These are phyloP conservation scores for Akebia trifoliata DNA, from an alignment of 164 flowering plant species.

Conservation along the genomic window DNA sequence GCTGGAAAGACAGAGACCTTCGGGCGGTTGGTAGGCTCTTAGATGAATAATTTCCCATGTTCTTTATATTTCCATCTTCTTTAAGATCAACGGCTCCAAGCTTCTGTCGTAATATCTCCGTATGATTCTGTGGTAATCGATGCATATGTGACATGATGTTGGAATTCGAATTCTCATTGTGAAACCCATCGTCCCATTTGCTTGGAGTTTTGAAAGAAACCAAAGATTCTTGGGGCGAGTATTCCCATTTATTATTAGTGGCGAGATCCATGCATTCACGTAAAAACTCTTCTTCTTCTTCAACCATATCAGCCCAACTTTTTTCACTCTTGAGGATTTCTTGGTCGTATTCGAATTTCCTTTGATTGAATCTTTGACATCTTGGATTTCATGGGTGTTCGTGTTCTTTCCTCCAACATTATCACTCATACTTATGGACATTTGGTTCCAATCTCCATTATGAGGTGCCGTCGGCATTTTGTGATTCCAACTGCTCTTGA, in stretches of 20 bases:
- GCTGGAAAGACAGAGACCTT: slow-evolving; percentile 37
- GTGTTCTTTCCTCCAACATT: slow-evolving; percentile 2
- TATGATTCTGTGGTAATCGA: slow-evolving; percentile 2
- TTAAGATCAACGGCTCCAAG: slow-evolving; percentile 24
- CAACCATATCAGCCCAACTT: slow-evolving; percentile 81
- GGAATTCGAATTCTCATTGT: slow-evolving; percentile 37
- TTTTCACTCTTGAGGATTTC: slow-evolving; percentile 21
- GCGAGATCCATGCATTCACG: not conserved
- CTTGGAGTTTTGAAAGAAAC: slow-evolving; percentile 3
- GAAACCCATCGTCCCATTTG: slow-evolving; percentile 11
- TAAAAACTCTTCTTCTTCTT: slow-evolving; percentile 43
- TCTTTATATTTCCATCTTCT: slow-evolving; percentile 13
- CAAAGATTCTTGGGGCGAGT: slow-evolving; percentile 8
- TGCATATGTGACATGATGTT: slow-evolving; percentile 22
- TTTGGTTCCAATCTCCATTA: slow-evolving; percentile 4
- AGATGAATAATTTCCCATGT: slow-evolving; percentile 8
- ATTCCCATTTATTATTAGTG: not conserved
- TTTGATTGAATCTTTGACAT: not conserved
- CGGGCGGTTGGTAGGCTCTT: slow-evolving; percentile 21
- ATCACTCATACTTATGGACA: not conserved
- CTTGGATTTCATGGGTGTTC: not conserved
- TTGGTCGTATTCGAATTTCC: slow-evolving; percentile 5
- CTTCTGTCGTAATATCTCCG: slow-evolving; percentile 20
- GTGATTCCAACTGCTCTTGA: not conserved
- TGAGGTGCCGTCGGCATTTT: not conserved